These are phyloP conservation scores for Candida broadrunensis DNA, from an alignment of 805 yeast genomes.

Conservation along the genomic window DNA sequence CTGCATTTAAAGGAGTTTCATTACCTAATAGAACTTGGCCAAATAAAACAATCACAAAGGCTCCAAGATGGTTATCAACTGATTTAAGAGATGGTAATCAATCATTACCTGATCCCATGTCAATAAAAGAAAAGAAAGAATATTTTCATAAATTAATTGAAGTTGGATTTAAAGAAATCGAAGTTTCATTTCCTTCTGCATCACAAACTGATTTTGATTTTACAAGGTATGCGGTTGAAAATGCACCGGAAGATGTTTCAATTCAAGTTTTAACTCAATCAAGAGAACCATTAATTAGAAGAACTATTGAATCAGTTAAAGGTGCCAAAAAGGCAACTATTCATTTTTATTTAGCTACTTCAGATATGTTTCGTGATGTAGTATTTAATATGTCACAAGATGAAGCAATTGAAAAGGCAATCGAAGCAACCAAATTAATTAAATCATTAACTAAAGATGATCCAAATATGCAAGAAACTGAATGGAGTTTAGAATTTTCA, in stretches of 20 bases:
- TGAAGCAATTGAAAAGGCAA: constrained; percentile 67
- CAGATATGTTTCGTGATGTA: constrained; percentile 71
- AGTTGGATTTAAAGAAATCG: constrained; percentile 77
- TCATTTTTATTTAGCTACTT: constrained; percentile 74
- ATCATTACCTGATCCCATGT: constrained; percentile 80
- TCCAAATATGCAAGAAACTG: constrained; percentile 58
- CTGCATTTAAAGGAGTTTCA: constrained; percentile 50
- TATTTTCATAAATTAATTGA: constrained; percentile 71
- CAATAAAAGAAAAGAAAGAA: constrained; percentile 68
- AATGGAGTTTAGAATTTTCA: constrained; percentile 72
- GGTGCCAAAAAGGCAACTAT: constrained; percentile 74
- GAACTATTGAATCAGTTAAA: constrained; percentile 69
- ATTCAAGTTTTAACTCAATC: constrained; percentile 75
- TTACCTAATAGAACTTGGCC: constrained; percentile 75
- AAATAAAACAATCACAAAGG: constrained; percentile 56
- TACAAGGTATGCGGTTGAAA: constrained; percentile 75
- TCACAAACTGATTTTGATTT: constrained; percentile 82
- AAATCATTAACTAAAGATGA: constrained; percentile 72
- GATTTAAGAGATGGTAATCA: constrained; percentile 83
- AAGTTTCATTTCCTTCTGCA: constrained; percentile 78
- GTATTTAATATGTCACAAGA: constrained; percentile 70
- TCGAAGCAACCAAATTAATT: constrained; percentile 66
- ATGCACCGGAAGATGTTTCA: constrained; percentile 71
- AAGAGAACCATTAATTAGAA: constrained; percentile 68
- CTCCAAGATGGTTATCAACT: constrained; percentile 80